phyloP scores from a whole-genome alignment of 352 stramenopile genomes.

The Phytophthora macrochlamydospora region DNA sequence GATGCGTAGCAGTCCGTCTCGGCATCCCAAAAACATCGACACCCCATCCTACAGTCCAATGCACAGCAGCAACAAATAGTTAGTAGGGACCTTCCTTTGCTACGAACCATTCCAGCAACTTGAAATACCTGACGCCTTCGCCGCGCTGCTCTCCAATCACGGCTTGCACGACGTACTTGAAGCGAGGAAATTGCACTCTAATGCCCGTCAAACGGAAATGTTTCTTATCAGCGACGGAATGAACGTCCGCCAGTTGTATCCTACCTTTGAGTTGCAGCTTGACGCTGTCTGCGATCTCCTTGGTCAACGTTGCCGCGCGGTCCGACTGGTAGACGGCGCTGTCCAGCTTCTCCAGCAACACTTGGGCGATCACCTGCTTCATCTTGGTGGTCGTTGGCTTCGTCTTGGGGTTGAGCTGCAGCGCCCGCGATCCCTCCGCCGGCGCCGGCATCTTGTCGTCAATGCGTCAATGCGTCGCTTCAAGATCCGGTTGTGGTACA shows the following conservation, averaged over 20 bases:
- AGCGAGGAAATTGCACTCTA: conserved; percentile 79
- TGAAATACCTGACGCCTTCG: conserved; percentile 73
- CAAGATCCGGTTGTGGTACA: conserved; percentile 10
- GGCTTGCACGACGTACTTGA: conserved; percentile 92
- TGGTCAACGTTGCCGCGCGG: conserved; percentile 73
- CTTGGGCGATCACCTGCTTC: conserved; percentile 73
- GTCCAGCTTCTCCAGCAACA: conserved; percentile 75
- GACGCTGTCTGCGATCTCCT: conserved; percentile 86
- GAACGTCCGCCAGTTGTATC: neutral
- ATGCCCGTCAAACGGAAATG: neutral
- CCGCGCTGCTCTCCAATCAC: conserved; percentile 91
- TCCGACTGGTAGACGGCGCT: conserved; percentile 75
- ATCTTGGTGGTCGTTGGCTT: conserved; percentile 80
- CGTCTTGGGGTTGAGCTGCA: conserved; percentile 61
- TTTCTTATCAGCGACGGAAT: neutral
- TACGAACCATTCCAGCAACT: neutral
- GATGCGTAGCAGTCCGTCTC: conserved; percentile 91
- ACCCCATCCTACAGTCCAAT: conserved; percentile 71
- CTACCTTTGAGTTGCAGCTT: conserved; percentile 85
- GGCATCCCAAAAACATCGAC: conserved; percentile 90
- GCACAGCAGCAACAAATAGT: neutral
- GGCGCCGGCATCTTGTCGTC: conserved; percentile 47
- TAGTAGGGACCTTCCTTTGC: neutral
- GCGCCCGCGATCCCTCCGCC: conserved; percentile 41
- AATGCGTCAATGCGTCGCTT: conserved; percentile 12